Conservation (phyloP, 208 protist genomes). For the Acanthamoeba culbertsoni region DNA sequence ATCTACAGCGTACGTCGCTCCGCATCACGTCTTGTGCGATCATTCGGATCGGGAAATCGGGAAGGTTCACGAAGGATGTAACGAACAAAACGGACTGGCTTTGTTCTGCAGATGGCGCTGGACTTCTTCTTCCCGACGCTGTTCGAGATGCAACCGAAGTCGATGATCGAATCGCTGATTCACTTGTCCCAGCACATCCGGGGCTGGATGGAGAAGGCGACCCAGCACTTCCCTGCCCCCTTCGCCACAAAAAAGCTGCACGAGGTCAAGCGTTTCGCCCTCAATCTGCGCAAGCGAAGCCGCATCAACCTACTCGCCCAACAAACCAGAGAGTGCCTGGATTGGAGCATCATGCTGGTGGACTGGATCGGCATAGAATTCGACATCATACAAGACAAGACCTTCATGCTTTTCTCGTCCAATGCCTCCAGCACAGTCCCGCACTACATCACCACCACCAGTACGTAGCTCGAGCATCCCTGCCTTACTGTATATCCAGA, state of each 20-base stretch:
- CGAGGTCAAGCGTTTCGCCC: slow-evolving; percentile 17
- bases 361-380: slow-evolving; percentile 54
- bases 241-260: slow-evolving; percentile 15
- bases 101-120: background rate
- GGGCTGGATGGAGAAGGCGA: slow-evolving; percentile 27
- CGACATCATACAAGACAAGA: slow-evolving; percentile 57
- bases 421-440: background rate
- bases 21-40: background rate
- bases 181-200: background rate
- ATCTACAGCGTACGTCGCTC: slow-evolving; percentile 7
- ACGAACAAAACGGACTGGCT: background rate
- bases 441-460: background rate
- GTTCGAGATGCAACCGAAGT: background rate
- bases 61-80: no score
- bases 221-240: background rate
- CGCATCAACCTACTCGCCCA: slow-evolving; percentile 12
- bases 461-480: background rate
- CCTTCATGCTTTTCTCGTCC: slow-evolving; percentile 1
- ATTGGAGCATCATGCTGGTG: slow-evolving; percentile 4
- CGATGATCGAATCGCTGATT: background rate
- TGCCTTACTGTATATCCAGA: background rate
- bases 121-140: slow-evolving; percentile 43
- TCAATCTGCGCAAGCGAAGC: slow-evolving; percentile 35
- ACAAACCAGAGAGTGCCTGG: background rate
- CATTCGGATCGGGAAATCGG: no score